Evolutionary conservation across 78 protist genomes (phyloP).

Genomic region (Dictyostelium capitatum): DNA sequence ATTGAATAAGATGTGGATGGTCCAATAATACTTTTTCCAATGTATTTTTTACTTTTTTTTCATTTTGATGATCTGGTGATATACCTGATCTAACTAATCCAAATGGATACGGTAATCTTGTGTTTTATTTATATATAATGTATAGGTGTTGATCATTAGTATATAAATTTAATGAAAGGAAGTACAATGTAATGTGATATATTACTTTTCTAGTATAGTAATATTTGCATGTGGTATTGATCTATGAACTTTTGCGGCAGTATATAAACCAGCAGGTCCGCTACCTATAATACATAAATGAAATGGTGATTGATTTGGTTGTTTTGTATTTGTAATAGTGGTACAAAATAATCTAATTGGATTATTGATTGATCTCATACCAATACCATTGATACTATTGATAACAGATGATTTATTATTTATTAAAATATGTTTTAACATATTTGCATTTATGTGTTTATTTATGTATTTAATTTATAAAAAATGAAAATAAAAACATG

Average conservation of each 20-base stretch:
- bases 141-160: background rate
- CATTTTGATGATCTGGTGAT: slow-evolving; percentile 81
- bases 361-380: too few species aligned
- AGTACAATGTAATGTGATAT: background rate
- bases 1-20: slow-evolving; percentile 46
- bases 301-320: background rate
- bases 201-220: slow-evolving; percentile 66
- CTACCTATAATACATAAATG: slow-evolving; percentile 78
- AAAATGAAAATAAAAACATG: too few species aligned
- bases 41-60: slow-evolving; percentile 76
- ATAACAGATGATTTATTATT: too few species aligned
- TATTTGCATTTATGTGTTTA: too few species aligned
- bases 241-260: slow-evolving; percentile 59
- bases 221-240: slow-evolving; percentile 58
- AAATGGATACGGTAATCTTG: slow-evolving; percentile 80
- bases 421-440: too few species aligned
- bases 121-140: too few species aligned
- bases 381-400: too few species aligned
- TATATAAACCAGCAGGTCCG: slow-evolving; percentile 84
- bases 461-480: too few species aligned
- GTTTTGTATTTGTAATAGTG: background rate
- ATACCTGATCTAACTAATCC: slow-evolving; percentile 80
- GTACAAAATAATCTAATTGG: slow-evolving; percentile 17
- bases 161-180: background rate
- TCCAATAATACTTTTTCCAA: slow-evolving; percentile 61